A percentile compares a stretch with the other conserved stretches of the same genome.
Evolutionary conservation across 768 basidiomycete species (phyloP).

Genomic region (Boletus rex-veris): DNA sequence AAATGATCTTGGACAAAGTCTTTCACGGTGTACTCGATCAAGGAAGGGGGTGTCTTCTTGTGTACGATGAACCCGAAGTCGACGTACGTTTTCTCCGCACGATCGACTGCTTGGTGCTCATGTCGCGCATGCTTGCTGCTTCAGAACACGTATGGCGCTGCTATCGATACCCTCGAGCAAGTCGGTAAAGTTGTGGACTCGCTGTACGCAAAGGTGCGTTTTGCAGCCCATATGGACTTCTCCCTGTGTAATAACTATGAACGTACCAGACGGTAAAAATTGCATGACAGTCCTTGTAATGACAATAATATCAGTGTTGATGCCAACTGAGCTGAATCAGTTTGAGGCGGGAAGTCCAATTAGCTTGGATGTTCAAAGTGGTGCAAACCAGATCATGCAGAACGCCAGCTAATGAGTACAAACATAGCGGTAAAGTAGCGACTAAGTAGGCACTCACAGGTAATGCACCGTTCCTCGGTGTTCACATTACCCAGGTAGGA

Average conservation of each 20-base stretch:
- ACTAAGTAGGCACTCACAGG: no score
- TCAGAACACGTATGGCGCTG: constrained; percentile 84
- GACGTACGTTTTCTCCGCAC: constrained; percentile 58
- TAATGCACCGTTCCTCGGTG: no score
- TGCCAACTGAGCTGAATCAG: background rate
- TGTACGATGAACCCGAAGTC: constrained; percentile 83
- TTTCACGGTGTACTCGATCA: constrained; percentile 96
- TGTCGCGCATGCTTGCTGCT: background rate
- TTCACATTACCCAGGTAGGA: no score
- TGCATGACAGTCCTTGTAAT: constrained; percentile 25
- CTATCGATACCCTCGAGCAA: constrained; percentile 85
- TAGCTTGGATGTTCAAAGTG: background rate
- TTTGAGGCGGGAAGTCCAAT: background rate
- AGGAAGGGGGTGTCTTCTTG: constrained; percentile 83
- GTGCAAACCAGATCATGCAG: background rate
- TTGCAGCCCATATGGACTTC: background rate
- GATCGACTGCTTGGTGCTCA: background rate
- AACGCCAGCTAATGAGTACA: background rate
- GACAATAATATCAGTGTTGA: background rate
- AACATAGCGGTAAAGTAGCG: no score
- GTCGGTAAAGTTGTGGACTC: constrained; percentile 93
- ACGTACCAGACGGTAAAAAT: constrained; percentile 41
- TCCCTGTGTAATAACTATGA: background rate
- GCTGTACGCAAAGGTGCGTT: constrained; percentile 75
- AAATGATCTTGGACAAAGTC: constrained; percentile 97